phyloP scores from a whole-genome alignment of 345 rosid species.

The Turritis glabra region DNA sequence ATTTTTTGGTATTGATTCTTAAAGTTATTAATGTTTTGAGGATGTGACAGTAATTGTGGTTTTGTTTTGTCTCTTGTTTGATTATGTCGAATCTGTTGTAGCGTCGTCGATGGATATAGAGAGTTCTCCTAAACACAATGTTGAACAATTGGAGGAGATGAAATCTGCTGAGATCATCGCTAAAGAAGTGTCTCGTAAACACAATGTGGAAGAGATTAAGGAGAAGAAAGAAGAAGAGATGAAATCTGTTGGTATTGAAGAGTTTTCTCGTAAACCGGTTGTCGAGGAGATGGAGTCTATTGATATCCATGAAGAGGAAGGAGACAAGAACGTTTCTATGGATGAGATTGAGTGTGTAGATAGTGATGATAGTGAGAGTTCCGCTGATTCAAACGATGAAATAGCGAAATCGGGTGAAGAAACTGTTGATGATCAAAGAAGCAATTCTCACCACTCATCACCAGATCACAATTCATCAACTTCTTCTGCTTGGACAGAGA shows the following conservation, averaged over 20 bases:
- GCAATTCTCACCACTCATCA: slow-evolving; percentile 31
- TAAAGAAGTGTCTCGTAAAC: slow-evolving; percentile 21
- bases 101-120: slow-evolving; percentile 36
- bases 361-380: slow-evolving; percentile 28
- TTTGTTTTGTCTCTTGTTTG: neutral
- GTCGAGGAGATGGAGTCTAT: slow-evolving; percentile 32
- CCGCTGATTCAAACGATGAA: slow-evolving; percentile 31
- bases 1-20: neutral
- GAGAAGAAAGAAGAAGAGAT: slow-evolving; percentile 32
- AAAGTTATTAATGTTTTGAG: neutral
- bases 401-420: slow-evolving; percentile 36
- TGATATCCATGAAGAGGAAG: slow-evolving; percentile 18
- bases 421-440: slow-evolving; percentile 20
- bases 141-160: slow-evolving; percentile 3
- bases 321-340: neutral
- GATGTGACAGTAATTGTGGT: neutral
- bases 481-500: slow-evolving; percentile 64
- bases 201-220: slow-evolving; percentile 22
- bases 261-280: neutral
- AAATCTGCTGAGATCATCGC: slow-evolving; percentile 30
- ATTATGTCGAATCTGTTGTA: neutral
- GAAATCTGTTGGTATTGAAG: slow-evolving; percentile 4
- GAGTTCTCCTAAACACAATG: slow-evolving; percentile 8
- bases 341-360: slow-evolving; percentile 13
- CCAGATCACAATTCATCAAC: slow-evolving; percentile 42